Conservation (phyloP, 345 rosid genomes). For the Kandelia obovata region DNA sequence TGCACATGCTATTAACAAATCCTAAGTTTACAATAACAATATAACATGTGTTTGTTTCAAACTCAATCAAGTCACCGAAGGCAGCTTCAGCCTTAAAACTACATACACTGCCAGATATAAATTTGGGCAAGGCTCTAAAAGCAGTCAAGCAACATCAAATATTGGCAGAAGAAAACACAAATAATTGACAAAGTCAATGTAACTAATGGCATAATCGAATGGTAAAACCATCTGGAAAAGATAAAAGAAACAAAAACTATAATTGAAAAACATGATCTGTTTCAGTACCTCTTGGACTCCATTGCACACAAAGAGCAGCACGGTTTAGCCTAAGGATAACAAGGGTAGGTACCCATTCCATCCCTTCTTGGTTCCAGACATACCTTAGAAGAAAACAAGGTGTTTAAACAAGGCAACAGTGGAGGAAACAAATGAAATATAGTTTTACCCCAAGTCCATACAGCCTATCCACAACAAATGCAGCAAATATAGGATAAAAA, state of each 20-base stretch:
- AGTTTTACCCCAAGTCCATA: no score
- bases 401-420: conserved; percentile 8
- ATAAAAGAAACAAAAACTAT: conserved; percentile 9
- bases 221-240: background rate
- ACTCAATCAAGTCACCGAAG: no score
- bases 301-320: conserved; percentile 92
- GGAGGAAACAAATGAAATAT: background rate
- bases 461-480: no score
- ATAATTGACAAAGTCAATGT: no score
- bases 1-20: no score
- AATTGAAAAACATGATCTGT: background rate
- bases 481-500: background rate
- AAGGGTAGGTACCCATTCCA: conserved; percentile 91
- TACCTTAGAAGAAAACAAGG: conserved; percentile 46
- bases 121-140: no score
- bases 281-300: conserved; percentile 87
- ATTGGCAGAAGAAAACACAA: no score
- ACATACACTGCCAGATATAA: no score
- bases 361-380: conserved; percentile 87
- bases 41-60: no score
- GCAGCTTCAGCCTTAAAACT: no score
- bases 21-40: no score
- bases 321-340: conserved; percentile 97
- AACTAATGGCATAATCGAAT: background rate
- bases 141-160: no score